Evolutionary conservation across 2,329 filamentous ascomycete genomes (phyloP), one percentile per base, ranked within the genome.

Genomic region (Fusarium pseudoanthophilum): DNA sequence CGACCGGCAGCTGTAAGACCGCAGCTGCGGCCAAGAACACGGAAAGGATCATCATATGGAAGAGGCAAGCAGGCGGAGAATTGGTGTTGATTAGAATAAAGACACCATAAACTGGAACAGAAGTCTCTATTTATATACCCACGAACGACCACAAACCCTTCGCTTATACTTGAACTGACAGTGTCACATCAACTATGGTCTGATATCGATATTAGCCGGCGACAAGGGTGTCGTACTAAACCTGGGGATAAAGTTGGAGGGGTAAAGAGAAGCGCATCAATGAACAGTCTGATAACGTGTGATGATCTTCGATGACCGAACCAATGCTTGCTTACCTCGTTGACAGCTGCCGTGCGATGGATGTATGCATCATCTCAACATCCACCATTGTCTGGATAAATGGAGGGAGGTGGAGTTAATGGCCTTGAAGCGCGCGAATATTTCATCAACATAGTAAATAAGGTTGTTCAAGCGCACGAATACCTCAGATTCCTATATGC

Each of bases 71-170:
- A 40, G 5, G 39, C 13, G 8, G 15, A 10, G 21, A 40, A 40
- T 15, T 40, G 39, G 8, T 40, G 2, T 4, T 15, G 8, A 2
- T n/a, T 13, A 40, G 5, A 0, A n/a, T n/a, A 10, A 1, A 15
- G 9, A 42, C 4, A n/a, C 21, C 13, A 15, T 0, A 15, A n/a
- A n/a, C 39, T n/a, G 1, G 20, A 40, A 15, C 0, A 21, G 5
- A 40, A n/a, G 8, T 2, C 39, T n/a, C 13, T 42, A 42, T 42
- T n/a, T 15, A 10, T n/a, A n/a, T n/a, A 42, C 5, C 7, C 1
- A 4, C 7, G 14, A 15, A 15, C 3, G 8, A 10, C 13, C 1
- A 4, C 13, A n/a, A 15, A 15, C 5, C 13, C 3, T 40, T 9
- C 13, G 2, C 21, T 40, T n/a, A n/a, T 6, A 40, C 39, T n/a